These are phyloP conservation scores for Cydonia oblonga DNA, from an alignment of 331 rosid species.

Conservation along the genomic window DNA sequence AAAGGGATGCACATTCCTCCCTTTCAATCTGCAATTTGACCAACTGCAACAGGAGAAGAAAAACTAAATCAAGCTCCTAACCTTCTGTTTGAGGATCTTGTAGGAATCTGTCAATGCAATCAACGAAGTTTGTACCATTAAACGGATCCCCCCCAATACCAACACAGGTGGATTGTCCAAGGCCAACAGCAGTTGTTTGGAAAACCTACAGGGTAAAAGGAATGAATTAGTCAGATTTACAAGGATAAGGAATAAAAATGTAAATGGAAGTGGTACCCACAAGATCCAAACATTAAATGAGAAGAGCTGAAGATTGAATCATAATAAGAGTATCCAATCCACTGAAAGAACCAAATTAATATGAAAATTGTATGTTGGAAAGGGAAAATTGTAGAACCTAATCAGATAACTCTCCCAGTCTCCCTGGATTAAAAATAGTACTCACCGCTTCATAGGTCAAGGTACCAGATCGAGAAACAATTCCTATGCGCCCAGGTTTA, in stretches of 20 bases:
- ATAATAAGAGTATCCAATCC: background rate
- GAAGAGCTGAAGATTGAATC: background rate
- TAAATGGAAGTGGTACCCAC: background rate
- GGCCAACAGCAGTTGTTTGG: slow-evolving; percentile 98
- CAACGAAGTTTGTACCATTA: slow-evolving; percentile 96
- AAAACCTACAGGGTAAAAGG: slow-evolving; percentile 50
- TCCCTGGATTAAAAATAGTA: slow-evolving; percentile 8
- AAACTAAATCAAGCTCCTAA: slow-evolving; percentile 4
- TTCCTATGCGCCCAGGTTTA: slow-evolving; percentile 94
- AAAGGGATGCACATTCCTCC: background rate
- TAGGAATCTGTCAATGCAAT: slow-evolving; percentile 74
- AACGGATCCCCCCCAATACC: slow-evolving; percentile 99
- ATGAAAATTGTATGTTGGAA: background rate
- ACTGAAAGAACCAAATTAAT: background rate
- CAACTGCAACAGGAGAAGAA: background rate
- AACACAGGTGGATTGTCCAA: slow-evolving; percentile 98
- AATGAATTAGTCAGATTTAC: slow-evolving; percentile 11
- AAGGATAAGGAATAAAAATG: background rate
- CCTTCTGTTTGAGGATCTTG: slow-evolving; percentile 97
- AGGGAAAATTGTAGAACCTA: background rate
- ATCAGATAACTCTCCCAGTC: background rate
- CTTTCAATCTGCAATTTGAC: background rate
- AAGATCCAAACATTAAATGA: background rate
- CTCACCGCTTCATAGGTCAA: slow-evolving; percentile 98
- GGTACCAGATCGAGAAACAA: slow-evolving; percentile 99